phyloP scores from a whole-genome alignment of 352 stramenopile genomes.

The Phytopythium mirpurense region DNA sequence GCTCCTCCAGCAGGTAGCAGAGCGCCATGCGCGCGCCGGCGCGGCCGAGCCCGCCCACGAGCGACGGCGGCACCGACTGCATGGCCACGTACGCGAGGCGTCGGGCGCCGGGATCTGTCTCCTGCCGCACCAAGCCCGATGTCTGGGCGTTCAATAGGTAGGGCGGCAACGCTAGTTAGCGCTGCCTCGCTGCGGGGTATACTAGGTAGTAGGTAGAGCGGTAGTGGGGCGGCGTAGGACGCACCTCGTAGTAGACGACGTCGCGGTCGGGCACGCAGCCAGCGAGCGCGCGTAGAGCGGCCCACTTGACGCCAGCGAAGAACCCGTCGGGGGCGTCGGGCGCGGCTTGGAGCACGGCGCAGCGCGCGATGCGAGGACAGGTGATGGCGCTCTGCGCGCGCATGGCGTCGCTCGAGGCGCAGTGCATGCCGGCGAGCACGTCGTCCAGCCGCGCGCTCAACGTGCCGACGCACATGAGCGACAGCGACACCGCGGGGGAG shows the following conservation, averaged over 20 bases:
- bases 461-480: slow-evolving; percentile 26
- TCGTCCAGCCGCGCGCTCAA: slow-evolving; percentile 36
- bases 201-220: no score
- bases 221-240: not conserved
- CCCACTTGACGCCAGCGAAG: slow-evolving; percentile 43
- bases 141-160: slow-evolving; percentile 4
- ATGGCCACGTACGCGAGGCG: slow-evolving; percentile 38
- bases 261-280: slow-evolving; percentile 33
- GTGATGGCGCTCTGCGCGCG: slow-evolving; percentile 35
- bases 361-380: slow-evolving; percentile 23
- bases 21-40: slow-evolving; percentile 22
- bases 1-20: slow-evolving; percentile 37
- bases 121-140: slow-evolving; percentile 21
- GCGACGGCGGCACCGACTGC: slow-evolving; percentile 34
- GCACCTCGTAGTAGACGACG: slow-evolving; percentile 36
- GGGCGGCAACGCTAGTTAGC: not conserved
- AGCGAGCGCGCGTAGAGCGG: slow-evolving; percentile 19
- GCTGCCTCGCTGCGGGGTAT: no score
- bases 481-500: slow-evolving; percentile 11
- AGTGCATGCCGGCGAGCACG: slow-evolving; percentile 38
- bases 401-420: slow-evolving; percentile 34
- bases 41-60: slow-evolving; percentile 18
- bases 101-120: slow-evolving; percentile 11
- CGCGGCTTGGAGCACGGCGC: slow-evolving; percentile 28
- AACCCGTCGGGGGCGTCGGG: not conserved